phyloP scores from a whole-genome alignment of 352 stramenopile species.

The Saprolegnia diclina region DNA sequence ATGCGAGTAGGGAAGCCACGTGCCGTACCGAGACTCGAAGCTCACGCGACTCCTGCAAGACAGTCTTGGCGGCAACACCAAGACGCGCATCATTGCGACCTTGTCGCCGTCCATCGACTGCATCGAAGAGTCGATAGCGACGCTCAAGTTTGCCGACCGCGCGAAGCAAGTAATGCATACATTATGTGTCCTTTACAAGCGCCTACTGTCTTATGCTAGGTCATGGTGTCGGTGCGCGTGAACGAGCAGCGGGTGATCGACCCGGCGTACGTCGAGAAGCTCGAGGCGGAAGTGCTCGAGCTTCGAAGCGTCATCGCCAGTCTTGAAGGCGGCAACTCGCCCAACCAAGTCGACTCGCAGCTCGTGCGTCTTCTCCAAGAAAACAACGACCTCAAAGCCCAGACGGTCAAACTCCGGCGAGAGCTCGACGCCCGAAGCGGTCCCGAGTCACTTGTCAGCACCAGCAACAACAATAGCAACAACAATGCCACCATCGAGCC shows the following conservation, averaged over 20 bases:
- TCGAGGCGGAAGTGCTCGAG: constrained; percentile 77
- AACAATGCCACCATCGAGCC: constrained; percentile 23
- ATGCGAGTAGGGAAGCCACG: constrained; percentile 39
- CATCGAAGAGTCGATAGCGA: constrained; percentile 90
- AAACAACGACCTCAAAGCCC: constrained; percentile 57
- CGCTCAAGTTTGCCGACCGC: constrained; percentile 90
- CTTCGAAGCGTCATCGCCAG: constrained; percentile 60
- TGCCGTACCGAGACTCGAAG: constrained; percentile 92
- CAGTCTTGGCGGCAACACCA: constrained; percentile 80
- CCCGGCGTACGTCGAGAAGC: constrained; percentile 78
- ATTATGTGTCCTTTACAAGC: not conserved
- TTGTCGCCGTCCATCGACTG: constrained; percentile 79
- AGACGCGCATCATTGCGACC: constrained; percentile 90
- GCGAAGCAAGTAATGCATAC: constrained; percentile 57
- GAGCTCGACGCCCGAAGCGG: constrained; percentile 37
- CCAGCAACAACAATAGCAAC: constrained; percentile 5
- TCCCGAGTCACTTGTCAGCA: constrained; percentile 2
- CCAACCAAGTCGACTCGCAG: constrained; percentile 22
- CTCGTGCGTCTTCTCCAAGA: constrained; percentile 55
- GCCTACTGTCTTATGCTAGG: constrained; percentile 32
- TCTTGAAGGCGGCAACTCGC: constrained; percentile 30
- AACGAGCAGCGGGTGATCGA: constrained; percentile 85
- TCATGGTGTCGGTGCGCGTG: constrained; percentile 80
- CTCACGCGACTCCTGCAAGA: constrained; percentile 89
- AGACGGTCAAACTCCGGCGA: constrained; percentile 51